Base-by-base conservation (phyloP, 345 rosid genomes). In the Linum tenue region DNA sequence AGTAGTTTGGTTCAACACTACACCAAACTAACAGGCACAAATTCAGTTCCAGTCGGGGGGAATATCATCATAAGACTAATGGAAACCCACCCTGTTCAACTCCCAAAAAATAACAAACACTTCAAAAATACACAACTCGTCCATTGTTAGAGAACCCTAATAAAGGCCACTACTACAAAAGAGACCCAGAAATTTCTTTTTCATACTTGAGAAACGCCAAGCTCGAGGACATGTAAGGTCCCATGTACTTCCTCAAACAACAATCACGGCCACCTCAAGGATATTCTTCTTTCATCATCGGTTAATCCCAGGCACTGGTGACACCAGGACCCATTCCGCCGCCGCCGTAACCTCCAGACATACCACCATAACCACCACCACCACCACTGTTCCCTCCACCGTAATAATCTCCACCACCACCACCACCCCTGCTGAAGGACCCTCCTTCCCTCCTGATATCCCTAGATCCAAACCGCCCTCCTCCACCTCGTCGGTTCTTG, bases 351-450 rank as follows among this genome's bases (percentile, higher is more conserved):
- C 60, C 37, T 3, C 60, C 60, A 15, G 31, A 17, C 2, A 31
- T 9, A 16, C 6, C 37, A 2, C 69, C n/a, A 50, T 40, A 10
- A 7, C 73, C 70, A 60, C 66, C 62, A 5, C 63, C 70, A n/a
- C 31, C 37, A 2, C 60, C 37, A 16, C 60, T 16, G 11, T 16
- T 5, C 37, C 60, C 60, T 1, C 60, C 37, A 5, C 36, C 37
- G 60, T 56, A 16, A 56, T 56, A 56, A 9, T 56, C 37, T 56
- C 36, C 37, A 6, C 60, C 55, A 22, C 31, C 55, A 22, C 31
- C 31, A 22, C 31, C 77, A 22, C 95, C 86, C 71, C 91, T 76
- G n/a, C 60, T 56, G 60, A 16, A 16, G 37, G 37, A 56, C 7
- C 10, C 55, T 4, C 37, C 37, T 16, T 56, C 60, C 60, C 37